Base-by-base conservation (phyloP, 495 filamentous ascomycete species). In the Tuber calosporum region DNA sequence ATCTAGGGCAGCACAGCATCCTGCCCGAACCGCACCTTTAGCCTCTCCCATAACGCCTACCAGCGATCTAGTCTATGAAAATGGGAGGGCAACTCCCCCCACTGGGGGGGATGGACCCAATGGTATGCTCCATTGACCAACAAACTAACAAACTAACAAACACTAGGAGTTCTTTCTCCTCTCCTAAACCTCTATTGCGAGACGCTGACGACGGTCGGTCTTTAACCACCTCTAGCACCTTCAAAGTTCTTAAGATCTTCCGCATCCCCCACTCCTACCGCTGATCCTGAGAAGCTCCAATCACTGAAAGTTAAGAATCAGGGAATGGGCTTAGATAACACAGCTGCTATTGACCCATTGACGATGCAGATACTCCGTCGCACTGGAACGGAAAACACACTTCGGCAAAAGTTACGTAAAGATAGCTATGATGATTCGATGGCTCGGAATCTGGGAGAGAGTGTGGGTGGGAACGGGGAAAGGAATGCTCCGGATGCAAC, bases 381-480 rank as follows among this genome's bases (percentile, higher is more conserved):
- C 79, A 93, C 92, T 69, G 92, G 92, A 82, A 92, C 90, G 30
- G 88, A 91, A 75, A 89, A 87, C 71, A 87, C 88, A 22, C 88
- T 91, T 70, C 87, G 90, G 13, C 84, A 89, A 58, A 91, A 89
- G 77, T 82, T 91, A 69, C 88, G 91, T 40, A 87, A 85, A 45
- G 82, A 85, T 72, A 83, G 86, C n/a, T 78, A 83, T 73, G 79
- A 86, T 84, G 79, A 83, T 62, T 62, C 53, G n/a, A 26, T 62
- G 26, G 26, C 26, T 30, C 83, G 76, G 86, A 87, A 74, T 85
- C 86, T 9, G 85, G 86, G 75, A 85, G 87, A 69, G 83, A 84
- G 70, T 86, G 85, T 77, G 85, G 83, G 79, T 79, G 30, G 74
- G 81, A 72, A 79, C 81, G 73, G 75, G 79, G 73, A 78, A 82